These are phyloP conservation scores for Pleurotus salmoneostramineus DNA, from an alignment of 768 basidiomycete genomes.

Conservation along the genomic window DNA sequence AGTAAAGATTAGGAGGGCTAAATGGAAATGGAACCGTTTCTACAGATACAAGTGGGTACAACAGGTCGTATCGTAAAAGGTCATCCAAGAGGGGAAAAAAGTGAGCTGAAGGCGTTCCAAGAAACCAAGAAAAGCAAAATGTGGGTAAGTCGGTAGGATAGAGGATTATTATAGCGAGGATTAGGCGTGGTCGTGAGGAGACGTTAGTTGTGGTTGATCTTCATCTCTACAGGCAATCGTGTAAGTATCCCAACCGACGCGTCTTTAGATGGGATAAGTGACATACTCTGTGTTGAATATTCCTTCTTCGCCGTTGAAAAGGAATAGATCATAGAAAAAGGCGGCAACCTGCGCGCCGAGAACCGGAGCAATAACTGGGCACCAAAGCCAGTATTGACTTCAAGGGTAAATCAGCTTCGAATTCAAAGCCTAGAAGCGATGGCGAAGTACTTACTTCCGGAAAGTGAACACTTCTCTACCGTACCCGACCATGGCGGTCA, in stretches of 20 bases:
- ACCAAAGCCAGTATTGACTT: slow-evolving; percentile 77
- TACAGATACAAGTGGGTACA: no score
- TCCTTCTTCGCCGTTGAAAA: slow-evolving; percentile 57
- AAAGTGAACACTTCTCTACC: slow-evolving; percentile 42
- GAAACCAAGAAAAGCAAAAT: no score
- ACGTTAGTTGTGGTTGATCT: no score
- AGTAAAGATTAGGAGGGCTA: no score
- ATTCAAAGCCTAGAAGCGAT: slow-evolving; percentile 13
- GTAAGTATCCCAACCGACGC: no score
- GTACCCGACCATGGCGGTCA: slow-evolving; percentile 72
- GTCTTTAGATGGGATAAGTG: not conserved
- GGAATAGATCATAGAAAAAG: slow-evolving; percentile 55
- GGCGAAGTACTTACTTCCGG: slow-evolving; percentile 30
- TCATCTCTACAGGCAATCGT: not conserved
- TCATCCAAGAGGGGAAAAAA: no score
- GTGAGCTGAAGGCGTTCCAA: no score
- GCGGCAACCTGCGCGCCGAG: slow-evolving; percentile 54
- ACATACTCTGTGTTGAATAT: slow-evolving; percentile 48
- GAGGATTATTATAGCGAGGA: no score
- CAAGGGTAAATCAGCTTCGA: not conserved
- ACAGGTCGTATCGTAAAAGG: no score
- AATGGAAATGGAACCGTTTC: no score
- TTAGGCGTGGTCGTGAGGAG: no score
- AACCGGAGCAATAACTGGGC: slow-evolving; percentile 56
- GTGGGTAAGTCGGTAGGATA: no score